Percentiles rank a stretch among this genome's conserved stretches.
Evolutionary conservation across 1,139 yeast genomes (phyloP).

Genomic region (Fermentozyma sake): DNA sequence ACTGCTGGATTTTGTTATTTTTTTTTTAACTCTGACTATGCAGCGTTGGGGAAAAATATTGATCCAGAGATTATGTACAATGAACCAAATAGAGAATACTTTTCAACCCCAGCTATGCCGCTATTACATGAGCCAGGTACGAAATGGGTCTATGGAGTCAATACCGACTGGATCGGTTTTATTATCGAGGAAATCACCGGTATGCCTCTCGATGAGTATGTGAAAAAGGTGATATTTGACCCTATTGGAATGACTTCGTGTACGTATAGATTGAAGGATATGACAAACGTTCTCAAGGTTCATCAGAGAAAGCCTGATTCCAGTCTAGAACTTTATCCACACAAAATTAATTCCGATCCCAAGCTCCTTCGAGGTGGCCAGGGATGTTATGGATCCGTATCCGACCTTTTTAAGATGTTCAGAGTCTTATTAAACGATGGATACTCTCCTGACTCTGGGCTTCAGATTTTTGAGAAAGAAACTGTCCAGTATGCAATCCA

Average conservation of each 20-base stretch:
- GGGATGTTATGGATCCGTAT: slow-evolving; percentile 41
- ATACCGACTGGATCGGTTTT: slow-evolving; percentile 52
- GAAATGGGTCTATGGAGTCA: slow-evolving; percentile 47
- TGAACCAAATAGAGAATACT: slow-evolving; percentile 23
- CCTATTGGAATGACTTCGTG: slow-evolving; percentile 41
- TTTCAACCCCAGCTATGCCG: slow-evolving; percentile 32
- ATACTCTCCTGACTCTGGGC: slow-evolving; percentile 33
- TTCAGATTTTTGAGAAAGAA: slow-evolving; percentile 24
- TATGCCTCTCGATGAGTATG: slow-evolving; percentile 35
- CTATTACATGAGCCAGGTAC: slow-evolving; percentile 52
- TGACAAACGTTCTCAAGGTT: slow-evolving; percentile 21
- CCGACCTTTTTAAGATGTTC: slow-evolving; percentile 40
- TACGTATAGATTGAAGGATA: slow-evolving; percentile 30
- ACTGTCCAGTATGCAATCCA: slow-evolving; percentile 29
- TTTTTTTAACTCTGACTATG: slow-evolving; percentile 32
- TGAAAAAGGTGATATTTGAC: slow-evolving; percentile 34
- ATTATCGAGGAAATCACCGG: slow-evolving; percentile 43
- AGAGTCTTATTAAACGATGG: slow-evolving; percentile 47
- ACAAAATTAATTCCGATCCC: slow-evolving; percentile 20
- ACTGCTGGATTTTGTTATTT: slow-evolving; percentile 50
- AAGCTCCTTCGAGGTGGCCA: slow-evolving; percentile 47
- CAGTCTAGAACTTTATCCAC: too few species aligned
- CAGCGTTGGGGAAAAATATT: slow-evolving; percentile 15
- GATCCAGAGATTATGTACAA: slow-evolving; percentile 19
- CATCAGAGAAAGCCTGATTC: slow-evolving; percentile 14